phyloP scores from a whole-genome alignment of 768 basidiomycete species.

The Collybiopsis luxurians region DNA sequence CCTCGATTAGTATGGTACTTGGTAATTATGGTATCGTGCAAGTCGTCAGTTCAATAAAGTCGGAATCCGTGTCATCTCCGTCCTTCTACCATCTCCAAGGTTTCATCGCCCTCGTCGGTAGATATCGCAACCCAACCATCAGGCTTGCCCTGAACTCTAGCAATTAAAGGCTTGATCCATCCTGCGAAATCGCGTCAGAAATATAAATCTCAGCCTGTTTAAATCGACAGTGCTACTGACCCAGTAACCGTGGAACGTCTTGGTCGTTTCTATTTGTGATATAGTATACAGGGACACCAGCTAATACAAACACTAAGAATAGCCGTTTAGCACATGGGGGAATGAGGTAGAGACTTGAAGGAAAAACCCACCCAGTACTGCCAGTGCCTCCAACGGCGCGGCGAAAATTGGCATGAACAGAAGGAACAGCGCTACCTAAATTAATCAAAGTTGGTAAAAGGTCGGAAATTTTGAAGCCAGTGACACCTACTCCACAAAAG shows the following conservation, averaged over 20 bases:
- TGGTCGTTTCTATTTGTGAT: constrained; percentile 57
- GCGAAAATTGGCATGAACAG: constrained; percentile 94
- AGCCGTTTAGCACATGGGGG: constrained; percentile 7
- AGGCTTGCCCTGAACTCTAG: constrained; percentile 50
- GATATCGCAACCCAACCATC: constrained; percentile 79
- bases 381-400: constrained; percentile 83
- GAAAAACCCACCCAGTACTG: constrained; percentile 70
- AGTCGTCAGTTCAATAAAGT: neutral
- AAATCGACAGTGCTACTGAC: constrained; percentile 41
- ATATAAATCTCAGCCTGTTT: neutral
- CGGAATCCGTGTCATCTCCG: constrained; percentile 4
- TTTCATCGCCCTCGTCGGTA: constrained; percentile 67
- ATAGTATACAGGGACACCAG: constrained; percentile 82
- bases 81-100: constrained; percentile 61
- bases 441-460: neutral
- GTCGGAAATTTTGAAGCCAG: constrained; percentile 2
- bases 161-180: constrained; percentile 38
- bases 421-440: constrained; percentile 84
- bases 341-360: neutral
- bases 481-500: constrained; percentile 76
- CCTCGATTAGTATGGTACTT: too few relatives aligned
- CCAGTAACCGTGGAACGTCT: constrained; percentile 35
- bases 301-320: constrained; percentile 66
- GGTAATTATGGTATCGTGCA: neutral
- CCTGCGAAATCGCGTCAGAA: constrained; percentile 24